Conservation (phyloP, 768 basidiomycete genomes). For the Antrodiella citrinella region DNA sequence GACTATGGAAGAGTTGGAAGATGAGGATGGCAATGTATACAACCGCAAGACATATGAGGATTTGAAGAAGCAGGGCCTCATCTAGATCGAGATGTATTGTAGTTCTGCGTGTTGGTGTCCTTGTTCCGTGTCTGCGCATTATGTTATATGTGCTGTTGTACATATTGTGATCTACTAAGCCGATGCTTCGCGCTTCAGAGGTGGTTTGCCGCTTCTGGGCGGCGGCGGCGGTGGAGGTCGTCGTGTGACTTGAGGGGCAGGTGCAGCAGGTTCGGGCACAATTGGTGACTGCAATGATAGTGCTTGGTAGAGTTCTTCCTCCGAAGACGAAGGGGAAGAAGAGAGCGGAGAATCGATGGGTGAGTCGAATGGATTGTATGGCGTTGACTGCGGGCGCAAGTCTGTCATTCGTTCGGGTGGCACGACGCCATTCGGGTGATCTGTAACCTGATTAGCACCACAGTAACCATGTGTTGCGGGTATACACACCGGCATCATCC, state of each 20-base stretch:
- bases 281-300: conserved; percentile 64
- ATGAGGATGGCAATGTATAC: conserved; percentile 98
- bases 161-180: conserved; percentile 2
- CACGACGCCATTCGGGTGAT: conserved; percentile 51
- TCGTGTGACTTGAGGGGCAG: conserved; percentile 13
- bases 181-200: background rate
- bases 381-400: conserved; percentile 10
- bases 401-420: conserved; percentile 28
- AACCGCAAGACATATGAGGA: conserved; percentile 98
- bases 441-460: conserved; percentile 24
- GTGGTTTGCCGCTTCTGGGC: conserved; percentile 24
- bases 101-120: background rate
- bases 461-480: background rate
- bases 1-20: conserved; percentile 96
- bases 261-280: conserved; percentile 22
- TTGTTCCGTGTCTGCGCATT: conserved; percentile 1
- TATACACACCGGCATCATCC: conserved; percentile 53
- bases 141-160: conserved; percentile 7
- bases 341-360: conserved; percentile 56
- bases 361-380: conserved; percentile 68
- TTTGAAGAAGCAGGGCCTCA: conserved; percentile 90
- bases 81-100: conserved; percentile 31
- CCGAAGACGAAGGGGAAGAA: conserved; percentile 74
- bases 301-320: conserved; percentile 80
- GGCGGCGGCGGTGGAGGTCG: conserved; percentile 43